phyloP scores from a whole-genome alignment of 306 rosid genomes.

The Corylus americana region DNA sequence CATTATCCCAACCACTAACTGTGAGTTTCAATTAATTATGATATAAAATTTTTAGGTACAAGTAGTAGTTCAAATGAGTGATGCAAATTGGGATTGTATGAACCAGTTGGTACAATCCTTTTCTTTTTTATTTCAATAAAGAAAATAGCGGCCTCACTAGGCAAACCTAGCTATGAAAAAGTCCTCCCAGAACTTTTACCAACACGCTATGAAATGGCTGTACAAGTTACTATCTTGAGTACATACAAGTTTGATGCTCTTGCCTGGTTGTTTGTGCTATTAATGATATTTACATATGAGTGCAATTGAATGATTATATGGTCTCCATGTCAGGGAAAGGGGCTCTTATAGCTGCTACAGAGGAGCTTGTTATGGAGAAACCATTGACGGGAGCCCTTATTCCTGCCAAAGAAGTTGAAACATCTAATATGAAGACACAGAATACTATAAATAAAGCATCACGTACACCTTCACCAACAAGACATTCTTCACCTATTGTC shows the following conservation, averaged over 20 bases:
- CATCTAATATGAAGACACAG: constrained; percentile 19
- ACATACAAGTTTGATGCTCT: not conserved
- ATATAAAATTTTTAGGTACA: not conserved
- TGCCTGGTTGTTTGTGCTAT: not conserved
- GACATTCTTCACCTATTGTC: constrained; percentile 9
- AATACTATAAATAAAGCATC: constrained; percentile 12
- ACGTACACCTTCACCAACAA: constrained; percentile 9
- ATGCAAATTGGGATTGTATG: not conserved
- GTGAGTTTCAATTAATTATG: not conserved
- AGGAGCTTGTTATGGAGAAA: constrained; percentile 19
- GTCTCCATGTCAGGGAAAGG: constrained; percentile 25
- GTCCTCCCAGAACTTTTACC: not conserved
- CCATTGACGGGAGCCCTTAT: not conserved
- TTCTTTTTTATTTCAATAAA: not conserved
- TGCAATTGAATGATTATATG: not conserved
- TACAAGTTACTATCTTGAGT: not conserved
- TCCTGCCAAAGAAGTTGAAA: constrained; percentile 28
- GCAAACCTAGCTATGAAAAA: not conserved
- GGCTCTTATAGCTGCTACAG: constrained; percentile 23
- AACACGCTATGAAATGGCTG: not conserved
- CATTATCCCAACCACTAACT: not conserved
- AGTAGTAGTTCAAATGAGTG: not conserved
- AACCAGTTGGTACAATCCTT: not conserved
- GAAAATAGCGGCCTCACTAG: not conserved
- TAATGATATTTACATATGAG: not conserved